These are phyloP conservation scores for Metschnikowia drakensbergensis DNA, from an alignment of 805 yeast species.

Conservation along the genomic window DNA sequence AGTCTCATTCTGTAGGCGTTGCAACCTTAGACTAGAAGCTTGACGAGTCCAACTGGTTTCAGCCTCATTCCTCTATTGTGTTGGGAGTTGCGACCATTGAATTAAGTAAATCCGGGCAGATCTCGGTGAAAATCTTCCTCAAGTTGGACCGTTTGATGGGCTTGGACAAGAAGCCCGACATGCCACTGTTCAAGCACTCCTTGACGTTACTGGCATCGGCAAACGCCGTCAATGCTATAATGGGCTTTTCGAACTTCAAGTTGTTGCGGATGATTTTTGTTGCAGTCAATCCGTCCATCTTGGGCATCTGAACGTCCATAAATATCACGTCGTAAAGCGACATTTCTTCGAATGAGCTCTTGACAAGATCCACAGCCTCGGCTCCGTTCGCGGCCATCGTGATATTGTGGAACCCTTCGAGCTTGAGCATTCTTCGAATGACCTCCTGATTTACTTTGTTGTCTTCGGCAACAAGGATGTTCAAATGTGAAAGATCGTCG, in stretches of 20 bases:
- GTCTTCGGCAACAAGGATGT: slow-evolving; percentile 88
- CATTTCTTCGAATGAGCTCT: slow-evolving; percentile 39
- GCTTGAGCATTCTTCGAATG: slow-evolving; percentile 75
- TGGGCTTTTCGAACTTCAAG: slow-evolving; percentile 61
- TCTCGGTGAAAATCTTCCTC: slow-evolving; percentile 50
- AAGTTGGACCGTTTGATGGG: slow-evolving; percentile 76
- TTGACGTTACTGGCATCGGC: slow-evolving; percentile 89
- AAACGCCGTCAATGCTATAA: slow-evolving; percentile 92
- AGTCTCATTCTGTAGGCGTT: too few species aligned
- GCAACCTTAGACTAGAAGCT: too few species aligned
- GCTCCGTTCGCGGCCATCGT: slow-evolving; percentile 86
- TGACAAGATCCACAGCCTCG: slow-evolving; percentile 73
- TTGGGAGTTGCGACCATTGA: slow-evolving; percentile 34
- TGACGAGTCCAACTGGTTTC: too few species aligned
- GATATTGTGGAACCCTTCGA: slow-evolving; percentile 74
- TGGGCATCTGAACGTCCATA: slow-evolving; percentile 99
- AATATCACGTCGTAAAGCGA: slow-evolving; percentile 67
- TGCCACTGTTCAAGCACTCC: slow-evolving; percentile 84
- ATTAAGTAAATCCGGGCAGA: slow-evolving; percentile 35
- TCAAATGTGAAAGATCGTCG: slow-evolving; percentile 30
- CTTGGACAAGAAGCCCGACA: slow-evolving; percentile 86
- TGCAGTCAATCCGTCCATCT: slow-evolving; percentile 82
- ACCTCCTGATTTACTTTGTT: slow-evolving; percentile 94
- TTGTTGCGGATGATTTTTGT: slow-evolving; percentile 68
- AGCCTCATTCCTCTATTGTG: slow-evolving; percentile 3